Conservation (phyloP, 2,329 filamentous ascomycete species). For the Neonectria neomacrospora region DNA sequence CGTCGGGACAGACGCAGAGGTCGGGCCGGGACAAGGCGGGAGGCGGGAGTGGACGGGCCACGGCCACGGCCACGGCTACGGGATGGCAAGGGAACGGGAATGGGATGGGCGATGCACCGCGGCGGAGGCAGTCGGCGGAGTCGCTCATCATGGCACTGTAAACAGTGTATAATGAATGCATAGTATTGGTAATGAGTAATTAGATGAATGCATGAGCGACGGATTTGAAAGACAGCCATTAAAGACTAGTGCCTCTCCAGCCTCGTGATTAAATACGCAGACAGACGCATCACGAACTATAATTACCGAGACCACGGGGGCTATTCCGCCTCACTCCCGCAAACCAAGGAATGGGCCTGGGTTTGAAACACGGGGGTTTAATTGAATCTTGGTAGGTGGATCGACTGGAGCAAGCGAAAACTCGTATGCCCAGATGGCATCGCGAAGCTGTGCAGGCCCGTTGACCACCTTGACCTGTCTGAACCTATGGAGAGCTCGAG, state of each 20-base stretch:
- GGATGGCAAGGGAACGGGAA: slow-evolving; percentile 5
- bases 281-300: not conserved
- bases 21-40: not conserved
- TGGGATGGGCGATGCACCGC: not conserved
- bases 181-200: slow-evolving; percentile 14
- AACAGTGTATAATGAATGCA: not conserved
- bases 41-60: not conserved
- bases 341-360: not conserved
- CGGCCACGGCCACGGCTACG: too few relatives aligned
- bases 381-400: slow-evolving; percentile 10
- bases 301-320: slow-evolving; percentile 5
- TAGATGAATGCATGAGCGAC: slow-evolving; percentile 21
- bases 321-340: slow-evolving; percentile 2
- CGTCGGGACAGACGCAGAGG: slow-evolving; percentile 11
- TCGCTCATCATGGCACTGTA: slow-evolving; percentile 23
- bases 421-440: not conserved
- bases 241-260: not conserved
- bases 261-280: not conserved
- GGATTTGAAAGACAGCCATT: not conserved
- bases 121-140: slow-evolving; percentile 16
- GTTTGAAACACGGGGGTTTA: slow-evolving; percentile 2
- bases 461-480: too few relatives aligned
- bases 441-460: too few relatives aligned
- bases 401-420: not conserved
- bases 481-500: too few relatives aligned